Evolutionary conservation across 2,329 filamentous ascomycete species (phyloP).

Genomic region (Venturia aucupariae): DNA sequence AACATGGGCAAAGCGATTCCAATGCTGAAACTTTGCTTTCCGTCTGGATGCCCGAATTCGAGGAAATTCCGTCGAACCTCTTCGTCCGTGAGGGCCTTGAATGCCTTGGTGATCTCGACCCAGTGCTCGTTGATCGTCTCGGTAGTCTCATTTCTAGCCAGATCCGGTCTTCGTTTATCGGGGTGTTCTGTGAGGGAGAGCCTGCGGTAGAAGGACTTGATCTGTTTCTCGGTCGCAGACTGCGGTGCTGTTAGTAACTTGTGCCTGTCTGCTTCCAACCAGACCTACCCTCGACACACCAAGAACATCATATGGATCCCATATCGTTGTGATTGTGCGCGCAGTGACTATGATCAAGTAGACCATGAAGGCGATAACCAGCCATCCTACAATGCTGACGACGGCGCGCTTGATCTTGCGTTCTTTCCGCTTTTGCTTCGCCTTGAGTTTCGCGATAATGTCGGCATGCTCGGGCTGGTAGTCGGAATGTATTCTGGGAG

Average conservation of each 20-base stretch:
- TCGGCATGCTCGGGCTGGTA: conserved; percentile 77
- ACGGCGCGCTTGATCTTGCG: conserved; percentile 77
- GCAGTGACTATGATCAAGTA: conserved; percentile 82
- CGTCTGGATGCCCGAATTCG: conserved; percentile 91
- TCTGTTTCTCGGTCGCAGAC: conserved; percentile 78
- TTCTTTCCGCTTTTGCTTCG: conserved; percentile 82
- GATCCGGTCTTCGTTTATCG: conserved; percentile 80
- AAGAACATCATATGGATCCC: conserved; percentile 95
- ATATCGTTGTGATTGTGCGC: conserved; percentile 63
- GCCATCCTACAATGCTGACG: conserved; percentile 68
- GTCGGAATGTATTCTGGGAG: conserved; percentile 70
- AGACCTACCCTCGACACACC: conserved; percentile 65
- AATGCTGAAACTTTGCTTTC: conserved; percentile 96
- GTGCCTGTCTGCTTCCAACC: neutral
- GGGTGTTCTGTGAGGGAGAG: conserved; percentile 83
- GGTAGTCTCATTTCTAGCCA: conserved; percentile 77
- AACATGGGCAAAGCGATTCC: conserved; percentile 91
- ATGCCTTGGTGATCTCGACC: conserved; percentile 94
- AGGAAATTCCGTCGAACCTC: conserved; percentile 95
- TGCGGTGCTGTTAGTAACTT: conserved; percentile 29
- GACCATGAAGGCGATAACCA: conserved; percentile 77
- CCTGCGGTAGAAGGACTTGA: conserved; percentile 83
- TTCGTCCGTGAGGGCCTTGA: conserved; percentile 95
- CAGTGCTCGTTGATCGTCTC: conserved; percentile 80
- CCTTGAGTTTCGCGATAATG: conserved; percentile 71